These are phyloP conservation scores for Aspergillus oerlinghausenensis DNA, from an alignment of 2,329 filamentous ascomycete species.

Conservation along the genomic window DNA sequence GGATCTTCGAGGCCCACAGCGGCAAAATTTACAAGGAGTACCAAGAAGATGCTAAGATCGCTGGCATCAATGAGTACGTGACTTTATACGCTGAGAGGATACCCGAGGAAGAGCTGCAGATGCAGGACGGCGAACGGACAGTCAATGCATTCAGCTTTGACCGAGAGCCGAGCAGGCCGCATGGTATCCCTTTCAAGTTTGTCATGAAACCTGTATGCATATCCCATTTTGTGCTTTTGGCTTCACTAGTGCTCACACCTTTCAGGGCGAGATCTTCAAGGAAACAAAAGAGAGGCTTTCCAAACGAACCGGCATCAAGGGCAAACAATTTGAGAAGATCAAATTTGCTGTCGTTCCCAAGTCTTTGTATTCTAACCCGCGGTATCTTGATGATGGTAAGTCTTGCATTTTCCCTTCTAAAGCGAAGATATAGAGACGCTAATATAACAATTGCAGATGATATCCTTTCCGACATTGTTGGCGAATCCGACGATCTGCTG, in stretches of 20 bases:
- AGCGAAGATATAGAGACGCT: constrained; percentile 4
- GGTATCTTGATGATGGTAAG: constrained; percentile 84
- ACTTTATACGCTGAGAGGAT: constrained; percentile 75
- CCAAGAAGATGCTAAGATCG: constrained; percentile 64
- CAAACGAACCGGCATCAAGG: constrained; percentile 88
- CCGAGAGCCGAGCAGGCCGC: constrained; percentile 74
- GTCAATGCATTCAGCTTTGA: constrained; percentile 91
- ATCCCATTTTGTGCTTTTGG: neutral
- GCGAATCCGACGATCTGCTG: constrained; percentile 75
- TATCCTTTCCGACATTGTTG: constrained; percentile 54
- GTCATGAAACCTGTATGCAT: constrained; percentile 68
- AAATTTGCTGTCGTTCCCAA: constrained; percentile 82
- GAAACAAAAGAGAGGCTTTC: constrained; percentile 94
- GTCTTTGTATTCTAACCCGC: constrained; percentile 67
- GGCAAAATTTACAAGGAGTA: constrained; percentile 82
- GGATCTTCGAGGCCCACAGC: constrained; percentile 76
- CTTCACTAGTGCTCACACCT: constrained; percentile 11
- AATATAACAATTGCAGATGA: constrained; percentile 33
- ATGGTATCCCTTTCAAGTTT: constrained; percentile 90
- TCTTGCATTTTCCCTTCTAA: constrained; percentile 3
- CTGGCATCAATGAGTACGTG: constrained; percentile 80
- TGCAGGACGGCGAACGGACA: constrained; percentile 62
- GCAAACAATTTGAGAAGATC: constrained; percentile 97
- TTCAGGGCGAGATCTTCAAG: constrained; percentile 73
- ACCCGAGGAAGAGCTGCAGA: constrained; percentile 61